Conservation (phyloP, 1,284 basidiomycete species). For the Cutaneotrichosporon cutaneum region DNA sequence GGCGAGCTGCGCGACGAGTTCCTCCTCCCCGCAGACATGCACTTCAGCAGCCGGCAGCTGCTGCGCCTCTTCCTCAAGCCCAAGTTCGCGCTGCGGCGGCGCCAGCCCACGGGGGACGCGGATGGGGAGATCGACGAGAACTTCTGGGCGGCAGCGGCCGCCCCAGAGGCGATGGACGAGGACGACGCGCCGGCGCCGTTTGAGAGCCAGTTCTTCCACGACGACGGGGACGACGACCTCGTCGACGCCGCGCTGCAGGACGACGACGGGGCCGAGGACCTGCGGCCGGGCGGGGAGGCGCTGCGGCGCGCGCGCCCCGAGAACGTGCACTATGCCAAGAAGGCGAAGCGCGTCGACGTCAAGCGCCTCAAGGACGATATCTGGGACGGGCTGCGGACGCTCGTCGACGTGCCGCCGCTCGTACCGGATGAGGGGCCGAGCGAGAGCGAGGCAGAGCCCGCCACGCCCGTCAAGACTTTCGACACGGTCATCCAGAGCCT, state of each 20-base stretch:
- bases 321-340: slow-evolving; percentile 90
- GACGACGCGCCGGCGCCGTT: slow-evolving; percentile 71
- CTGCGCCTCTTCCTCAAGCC: slow-evolving; percentile 93
- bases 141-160: slow-evolving; percentile 92
- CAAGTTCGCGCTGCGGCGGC: slow-evolving; percentile 82
- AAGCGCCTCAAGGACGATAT: slow-evolving; percentile 97
- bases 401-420: background rate
- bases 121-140: slow-evolving; percentile 82
- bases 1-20: slow-evolving; percentile 74
- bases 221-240: slow-evolving; percentile 76
- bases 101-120: slow-evolving; percentile 44
- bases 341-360: slow-evolving; percentile 95
- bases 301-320: slow-evolving; percentile 79
- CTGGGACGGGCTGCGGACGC: slow-evolving; percentile 82
- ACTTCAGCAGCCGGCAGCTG: slow-evolving; percentile 86
- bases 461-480: slow-evolving; percentile 69
- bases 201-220: slow-evolving; percentile 96
- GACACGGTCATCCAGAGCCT: slow-evolving; percentile 79
- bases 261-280: slow-evolving; percentile 61
- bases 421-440: background rate
- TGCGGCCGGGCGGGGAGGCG: slow-evolving; percentile 70
- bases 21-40: slow-evolving; percentile 92
- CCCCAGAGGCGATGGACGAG: slow-evolving; percentile 68
- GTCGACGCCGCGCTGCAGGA: slow-evolving; percentile 62
- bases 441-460: slow-evolving; percentile 44